Evolutionary conservation across 441 rosid species (phyloP).

Genomic region (Croton laevigatus): DNA sequence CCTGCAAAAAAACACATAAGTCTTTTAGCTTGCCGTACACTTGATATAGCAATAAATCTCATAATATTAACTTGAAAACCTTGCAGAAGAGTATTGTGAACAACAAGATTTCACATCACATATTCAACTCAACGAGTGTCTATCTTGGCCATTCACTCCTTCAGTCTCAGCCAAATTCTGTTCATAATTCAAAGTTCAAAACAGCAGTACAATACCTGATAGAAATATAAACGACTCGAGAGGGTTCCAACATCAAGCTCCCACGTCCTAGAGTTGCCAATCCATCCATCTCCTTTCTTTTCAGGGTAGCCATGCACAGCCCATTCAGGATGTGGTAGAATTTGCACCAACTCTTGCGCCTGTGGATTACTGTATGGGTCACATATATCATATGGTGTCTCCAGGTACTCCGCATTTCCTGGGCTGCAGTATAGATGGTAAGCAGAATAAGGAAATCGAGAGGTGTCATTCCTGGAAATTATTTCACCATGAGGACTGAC

Average conservation of each 20-base stretch:
- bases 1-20: slow-evolving; percentile 31
- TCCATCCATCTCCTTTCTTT: slow-evolving; percentile 67
- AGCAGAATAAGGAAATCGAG: slow-evolving; percentile 62
- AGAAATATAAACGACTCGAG: slow-evolving; percentile 62
- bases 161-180: not conserved
- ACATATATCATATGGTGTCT: slow-evolving; percentile 59
- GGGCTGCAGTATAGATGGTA: slow-evolving; percentile 68
- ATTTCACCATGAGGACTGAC: slow-evolving; percentile 45
- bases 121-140: no score
- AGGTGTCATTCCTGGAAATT: slow-evolving; percentile 51
- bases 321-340: slow-evolving; percentile 69
- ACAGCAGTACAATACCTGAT: slow-evolving; percentile 39
- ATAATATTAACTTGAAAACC: not conserved
- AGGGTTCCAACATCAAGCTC: slow-evolving; percentile 64
- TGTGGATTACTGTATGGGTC: slow-evolving; percentile 79
- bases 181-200: not conserved
- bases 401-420: slow-evolving; percentile 51
- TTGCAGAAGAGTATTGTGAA: not conserved
- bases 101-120: not conserved
- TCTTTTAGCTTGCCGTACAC: not conserved
- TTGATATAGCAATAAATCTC: not conserved
- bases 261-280: slow-evolving; percentile 61
- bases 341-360: slow-evolving; percentile 64
- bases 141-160: not conserved
- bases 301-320: slow-evolving; percentile 62